Base-by-base conservation (phyloP, 2,329 filamentous ascomycete genomes). In the Dothideomycetes sp. region DNA sequence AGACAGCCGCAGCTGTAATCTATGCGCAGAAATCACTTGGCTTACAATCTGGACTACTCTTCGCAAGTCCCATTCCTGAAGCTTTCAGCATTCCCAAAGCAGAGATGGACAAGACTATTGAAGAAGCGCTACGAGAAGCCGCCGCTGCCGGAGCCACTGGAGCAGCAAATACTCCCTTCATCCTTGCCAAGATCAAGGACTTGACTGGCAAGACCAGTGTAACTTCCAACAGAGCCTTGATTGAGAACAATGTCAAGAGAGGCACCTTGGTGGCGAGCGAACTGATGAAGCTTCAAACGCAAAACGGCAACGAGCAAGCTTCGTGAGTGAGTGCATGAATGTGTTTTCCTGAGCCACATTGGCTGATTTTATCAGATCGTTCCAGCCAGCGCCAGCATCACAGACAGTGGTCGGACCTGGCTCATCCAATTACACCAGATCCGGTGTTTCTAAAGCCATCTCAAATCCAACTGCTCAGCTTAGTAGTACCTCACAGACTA, bases 1-100 rank as follows among this genome's bases (percentile, higher is more conserved):
- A 70, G 41, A 84, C 96, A 56, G 91, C 91, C 23, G 91, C 91
- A 1, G 79, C 82, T n/a, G 85, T 96, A 43, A 83, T 94, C 43
- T 70, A 84, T 50, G 84, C 86, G 1, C 85, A 94, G 64, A 74
- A 80, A 52, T 69, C 64, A 36, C 69, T 94, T 11, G 73, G 73
- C 4, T 73, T 95, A 22, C 73, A 80, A 46, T 86, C 84, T 1
- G 91, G 89, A 7, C 64, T 95, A 41, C 68, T 88, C 43, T 88
- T 98, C 55, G 88, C 88, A 42, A 96, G 94, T 56, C 89, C 88
- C 0, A 83, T 94, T 24, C 83, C 87, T 0, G 65, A 74, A 39
- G 68, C 83, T 44, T 67, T 72, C 51, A 81, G 76, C 12, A 80
- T 95, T 34, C 74, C 82, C 1, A 78, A 80, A 43, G 60, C 66